phyloP scores from a whole-genome alignment of 23 red algal genomes.

The Porphyridium purpureum region DNA sequence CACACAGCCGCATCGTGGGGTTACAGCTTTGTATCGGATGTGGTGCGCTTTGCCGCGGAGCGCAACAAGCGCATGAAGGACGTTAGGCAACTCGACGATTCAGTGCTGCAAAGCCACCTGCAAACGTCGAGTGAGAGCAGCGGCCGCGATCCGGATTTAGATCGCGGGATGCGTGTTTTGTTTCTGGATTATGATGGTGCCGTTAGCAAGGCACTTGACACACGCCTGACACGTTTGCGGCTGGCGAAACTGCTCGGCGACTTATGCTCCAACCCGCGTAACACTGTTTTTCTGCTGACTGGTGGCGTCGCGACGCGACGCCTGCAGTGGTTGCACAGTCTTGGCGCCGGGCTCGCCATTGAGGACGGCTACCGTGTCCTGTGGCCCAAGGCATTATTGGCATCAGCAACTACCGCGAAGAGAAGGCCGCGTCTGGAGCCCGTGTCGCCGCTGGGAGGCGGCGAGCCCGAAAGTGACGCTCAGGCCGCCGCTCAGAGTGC shows the following conservation, averaged over 20 bases:
- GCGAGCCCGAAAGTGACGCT: too few relatives aligned
- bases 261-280: conserved; percentile 14
- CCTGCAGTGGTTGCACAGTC: conserved; percentile 39
- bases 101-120: too few relatives aligned
- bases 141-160: conserved; percentile 13
- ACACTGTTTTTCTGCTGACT: conserved; percentile 79
- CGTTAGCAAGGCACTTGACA: conserved; percentile 55
- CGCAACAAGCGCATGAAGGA: conserved; percentile 30
- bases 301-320: conserved; percentile 71
- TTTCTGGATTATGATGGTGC: conserved; percentile 95
- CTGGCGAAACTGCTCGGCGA: conserved; percentile 16
- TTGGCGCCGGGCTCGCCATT: conserved; percentile 55
- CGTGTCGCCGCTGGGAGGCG: not conserved
- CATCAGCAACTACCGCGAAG: not conserved
- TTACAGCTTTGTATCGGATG: conserved; percentile 55
- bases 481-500: too few relatives aligned
- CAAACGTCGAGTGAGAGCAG: too few relatives aligned
- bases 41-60: conserved; percentile 33
- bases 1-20: conserved; percentile 75
- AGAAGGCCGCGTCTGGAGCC: not conserved
- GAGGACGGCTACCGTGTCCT: conserved; percentile 77
- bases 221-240: conserved; percentile 22
- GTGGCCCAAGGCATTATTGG: conserved; percentile 41
- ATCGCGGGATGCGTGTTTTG: conserved; percentile 30
- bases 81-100: conserved; percentile 4